A percentile compares a stretch with the other conserved stretches of the same genome.
These are phyloP conservation scores for Cenchrus purpureus DNA, from an alignment of 176 grass and related monocot species.

Conservation along the genomic window DNA sequence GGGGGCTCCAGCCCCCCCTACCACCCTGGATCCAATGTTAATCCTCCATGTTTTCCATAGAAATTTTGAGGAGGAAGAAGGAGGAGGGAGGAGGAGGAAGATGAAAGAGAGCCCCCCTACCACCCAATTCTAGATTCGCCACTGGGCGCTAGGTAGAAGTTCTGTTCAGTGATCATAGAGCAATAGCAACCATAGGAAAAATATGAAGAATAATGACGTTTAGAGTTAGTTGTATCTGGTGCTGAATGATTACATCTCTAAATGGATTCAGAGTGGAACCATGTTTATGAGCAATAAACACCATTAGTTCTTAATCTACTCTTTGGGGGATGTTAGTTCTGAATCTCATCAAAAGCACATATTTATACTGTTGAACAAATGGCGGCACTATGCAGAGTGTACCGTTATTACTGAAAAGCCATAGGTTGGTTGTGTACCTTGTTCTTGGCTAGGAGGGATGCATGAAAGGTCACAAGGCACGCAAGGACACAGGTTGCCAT, in stretches of 20 bases:
- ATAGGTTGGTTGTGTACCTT: slow-evolving; percentile 37
- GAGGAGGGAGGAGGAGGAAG: no score
- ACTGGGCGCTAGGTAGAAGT: no score
- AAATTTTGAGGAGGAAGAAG: no score
- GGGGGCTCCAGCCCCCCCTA: no score
- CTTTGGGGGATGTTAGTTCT: no score
- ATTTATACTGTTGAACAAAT: no score
- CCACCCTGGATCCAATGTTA: no score
- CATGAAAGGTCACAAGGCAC: slow-evolving; percentile 51
- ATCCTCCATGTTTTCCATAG: no score
- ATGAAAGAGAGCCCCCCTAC: no score
- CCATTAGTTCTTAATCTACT: background rate
- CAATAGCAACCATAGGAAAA: background rate
- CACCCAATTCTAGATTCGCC: no score
- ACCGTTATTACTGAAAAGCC: background rate
- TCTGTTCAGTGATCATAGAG: background rate
- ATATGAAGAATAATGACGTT: background rate
- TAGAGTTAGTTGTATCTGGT: background rate
- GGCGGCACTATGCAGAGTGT: background rate
- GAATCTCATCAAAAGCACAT: background rate
- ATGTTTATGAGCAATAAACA: background rate
- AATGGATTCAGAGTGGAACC: background rate
- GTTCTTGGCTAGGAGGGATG: slow-evolving; percentile 61
- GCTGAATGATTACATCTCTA: background rate
- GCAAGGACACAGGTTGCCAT: slow-evolving; percentile 48